Evolutionary conservation across 139 green algal genomes (phyloP).

Genomic region (Closterium sp.): DNA sequence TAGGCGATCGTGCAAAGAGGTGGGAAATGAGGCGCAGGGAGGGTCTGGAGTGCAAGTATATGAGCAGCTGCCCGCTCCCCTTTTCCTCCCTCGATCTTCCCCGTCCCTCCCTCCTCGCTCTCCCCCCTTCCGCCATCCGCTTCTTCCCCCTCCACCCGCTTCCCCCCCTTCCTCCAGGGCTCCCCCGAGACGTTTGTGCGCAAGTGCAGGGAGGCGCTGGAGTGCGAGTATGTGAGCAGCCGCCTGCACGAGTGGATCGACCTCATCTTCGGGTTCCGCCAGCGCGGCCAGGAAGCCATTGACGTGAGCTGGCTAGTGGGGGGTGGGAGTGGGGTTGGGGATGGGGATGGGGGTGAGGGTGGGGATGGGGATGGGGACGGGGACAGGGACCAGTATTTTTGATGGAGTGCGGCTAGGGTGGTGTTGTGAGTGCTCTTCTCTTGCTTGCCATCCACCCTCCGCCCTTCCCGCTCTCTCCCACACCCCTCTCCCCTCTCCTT

Average conservation of each 20-base stretch:
- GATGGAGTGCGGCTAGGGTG: too few relatives aligned
- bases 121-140: too few relatives aligned
- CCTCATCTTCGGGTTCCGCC: slow-evolving; percentile 56
- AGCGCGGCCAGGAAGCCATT: not conserved
- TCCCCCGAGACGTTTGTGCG: slow-evolving; percentile 58
- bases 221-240: slow-evolving; percentile 60
- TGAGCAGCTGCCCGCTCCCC: too few relatives aligned
- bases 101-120: not conserved
- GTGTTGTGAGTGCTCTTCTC: too few relatives aligned
- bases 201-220: slow-evolving; percentile 60
- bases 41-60: too few relatives aligned
- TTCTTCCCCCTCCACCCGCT: not conserved
- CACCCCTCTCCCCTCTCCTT: not conserved
- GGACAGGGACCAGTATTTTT: too few relatives aligned
- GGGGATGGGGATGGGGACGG: too few relatives aligned
- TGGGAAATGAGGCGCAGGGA: too few relatives aligned
- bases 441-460: not conserved
- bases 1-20: too few relatives aligned
- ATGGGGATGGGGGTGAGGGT: too few relatives aligned
- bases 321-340: too few relatives aligned
- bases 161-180: not conserved
- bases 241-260: slow-evolving; percentile 66
- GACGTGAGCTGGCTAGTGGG: not conserved
- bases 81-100: too few relatives aligned
- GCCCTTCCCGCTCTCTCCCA: not conserved